A percentile compares a stretch with the other conserved stretches of the same genome.
These are phyloP conservation scores for Phaffia australis DNA, from an alignment of 768 basidiomycete species.

Conservation along the genomic window DNA sequence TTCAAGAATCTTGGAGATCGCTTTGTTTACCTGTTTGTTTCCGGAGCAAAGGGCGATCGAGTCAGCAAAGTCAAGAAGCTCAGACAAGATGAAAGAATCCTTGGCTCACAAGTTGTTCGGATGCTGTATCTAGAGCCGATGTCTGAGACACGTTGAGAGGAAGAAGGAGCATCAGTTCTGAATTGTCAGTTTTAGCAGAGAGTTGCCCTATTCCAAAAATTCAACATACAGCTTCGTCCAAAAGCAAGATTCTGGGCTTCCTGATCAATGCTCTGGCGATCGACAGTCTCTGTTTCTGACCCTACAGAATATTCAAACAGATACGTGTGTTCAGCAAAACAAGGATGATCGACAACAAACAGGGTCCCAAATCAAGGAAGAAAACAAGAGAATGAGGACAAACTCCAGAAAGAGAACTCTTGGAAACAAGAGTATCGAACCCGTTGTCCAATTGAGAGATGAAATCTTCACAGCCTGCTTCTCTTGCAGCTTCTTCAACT, in stretches of 20 bases:
- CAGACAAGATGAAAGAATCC: background rate
- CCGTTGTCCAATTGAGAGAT: constrained; percentile 15
- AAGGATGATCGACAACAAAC: no score
- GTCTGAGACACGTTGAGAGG: background rate
- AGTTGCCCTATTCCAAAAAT: background rate
- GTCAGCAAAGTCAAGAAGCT: background rate
- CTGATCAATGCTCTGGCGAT: constrained; percentile 23
- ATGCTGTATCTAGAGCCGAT: constrained; percentile 21
- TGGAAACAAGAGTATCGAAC: constrained; percentile 22
- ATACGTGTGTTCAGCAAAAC: background rate
- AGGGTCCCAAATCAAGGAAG: no score
- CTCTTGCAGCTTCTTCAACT: constrained; percentile 18
- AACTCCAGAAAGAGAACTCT: constrained; percentile 19
- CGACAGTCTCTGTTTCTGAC: constrained; percentile 8
- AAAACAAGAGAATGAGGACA: no score
- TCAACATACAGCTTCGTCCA: constrained; percentile 14
- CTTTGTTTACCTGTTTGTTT: constrained; percentile 20
- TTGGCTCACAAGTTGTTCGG: constrained; percentile 16
- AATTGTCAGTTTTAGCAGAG: no score
- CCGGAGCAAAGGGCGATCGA: constrained; percentile 4
- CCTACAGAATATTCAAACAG: background rate
- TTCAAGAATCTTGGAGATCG: constrained; percentile 25
- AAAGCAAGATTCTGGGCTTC: constrained; percentile 19
- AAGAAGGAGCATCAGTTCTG: background rate
- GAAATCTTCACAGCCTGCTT: constrained; percentile 23